A percentile compares a stretch with the other conserved stretches of the same genome.
These are phyloP conservation scores for Kwoniella dejecticola DNA, from an alignment of 768 basidiomycete genomes.

Conservation along the genomic window DNA sequence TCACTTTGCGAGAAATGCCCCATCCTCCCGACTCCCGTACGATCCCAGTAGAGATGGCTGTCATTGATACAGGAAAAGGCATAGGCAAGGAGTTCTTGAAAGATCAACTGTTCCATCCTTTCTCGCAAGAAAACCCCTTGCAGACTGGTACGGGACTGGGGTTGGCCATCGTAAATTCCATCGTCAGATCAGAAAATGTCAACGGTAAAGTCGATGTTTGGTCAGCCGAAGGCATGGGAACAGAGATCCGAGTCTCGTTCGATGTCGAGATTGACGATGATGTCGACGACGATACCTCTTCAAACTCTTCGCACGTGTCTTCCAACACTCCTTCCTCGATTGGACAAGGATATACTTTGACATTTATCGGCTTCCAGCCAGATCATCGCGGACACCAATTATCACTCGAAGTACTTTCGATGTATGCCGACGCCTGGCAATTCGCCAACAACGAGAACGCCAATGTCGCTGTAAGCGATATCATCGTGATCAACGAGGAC, in stretches of 20 bases:
- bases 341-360: constrained; percentile 58
- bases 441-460: constrained; percentile 60
- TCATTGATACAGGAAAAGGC: constrained; percentile 90
- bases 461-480: constrained; percentile 60
- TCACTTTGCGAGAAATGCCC: constrained; percentile 74
- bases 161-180: constrained; percentile 91
- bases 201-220: constrained; percentile 90
- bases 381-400: constrained; percentile 69
- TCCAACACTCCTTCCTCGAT: constrained; percentile 4
- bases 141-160: constrained; percentile 92
- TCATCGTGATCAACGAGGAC: constrained; percentile 82
- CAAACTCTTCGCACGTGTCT: constrained; percentile 20
- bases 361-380: constrained; percentile 71
- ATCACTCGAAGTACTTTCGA: constrained; percentile 64
- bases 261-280: constrained; percentile 67
- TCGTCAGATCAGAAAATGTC: constrained; percentile 79
- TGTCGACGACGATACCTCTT: constrained; percentile 42
- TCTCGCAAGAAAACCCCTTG: constrained; percentile 92
- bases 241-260: constrained; percentile 86
- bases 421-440: constrained; percentile 77
- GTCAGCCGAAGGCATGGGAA: constrained; percentile 86
- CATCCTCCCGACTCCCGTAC: constrained; percentile 60
- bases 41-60: constrained; percentile 77
- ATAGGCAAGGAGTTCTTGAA: constrained; percentile 91
- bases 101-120: constrained; percentile 95